phyloP scores from a whole-genome alignment of 2,329 filamentous ascomycete genomes.

The Fusarium sp. region DNA sequence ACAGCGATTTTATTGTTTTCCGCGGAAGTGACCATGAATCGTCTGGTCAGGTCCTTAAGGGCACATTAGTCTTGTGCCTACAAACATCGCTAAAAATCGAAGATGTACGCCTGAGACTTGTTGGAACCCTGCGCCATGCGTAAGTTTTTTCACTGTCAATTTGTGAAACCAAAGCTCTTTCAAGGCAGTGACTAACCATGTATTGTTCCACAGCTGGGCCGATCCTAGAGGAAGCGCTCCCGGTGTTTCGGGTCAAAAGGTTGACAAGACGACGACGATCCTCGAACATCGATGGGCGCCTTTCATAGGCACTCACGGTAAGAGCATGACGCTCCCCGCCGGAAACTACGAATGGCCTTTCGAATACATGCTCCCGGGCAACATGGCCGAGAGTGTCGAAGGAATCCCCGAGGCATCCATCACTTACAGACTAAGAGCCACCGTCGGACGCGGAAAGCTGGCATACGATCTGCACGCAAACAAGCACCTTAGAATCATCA shows the following conservation, averaged over 20 bases:
- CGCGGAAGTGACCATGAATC: slow-evolving; percentile 81
- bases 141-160: slow-evolving; percentile 58
- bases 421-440: slow-evolving; percentile 91
- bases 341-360: slow-evolving; percentile 90
- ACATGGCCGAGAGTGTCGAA: slow-evolving; percentile 88
- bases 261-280: slow-evolving; percentile 70
- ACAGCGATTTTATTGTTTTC: slow-evolving; percentile 83
- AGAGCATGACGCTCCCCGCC: slow-evolving; percentile 71
- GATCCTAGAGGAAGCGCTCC: slow-evolving; percentile 67
- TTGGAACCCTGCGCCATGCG: slow-evolving; percentile 74
- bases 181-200: slow-evolving; percentile 27
- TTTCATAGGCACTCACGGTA: slow-evolving; percentile 70
- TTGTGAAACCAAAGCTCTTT: slow-evolving; percentile 8
- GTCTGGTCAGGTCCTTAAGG: slow-evolving; percentile 79
- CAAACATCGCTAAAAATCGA: slow-evolving; percentile 77
- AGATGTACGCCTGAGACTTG: slow-evolving; percentile 78
- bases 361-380: slow-evolving; percentile 77
- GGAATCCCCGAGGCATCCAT: slow-evolving; percentile 88
- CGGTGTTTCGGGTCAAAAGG: slow-evolving; percentile 69
- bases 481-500: slow-evolving; percentile 82
- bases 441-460: slow-evolving; percentile 87
- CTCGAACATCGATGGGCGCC: slow-evolving; percentile 77
- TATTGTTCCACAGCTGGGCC: slow-evolving; percentile 58
- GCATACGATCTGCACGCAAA: slow-evolving; percentile 86
- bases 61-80: slow-evolving; percentile 79